Base-by-base conservation (phyloP, 352 stramenopile genomes). In the Elongisporangium prolatum region DNA sequence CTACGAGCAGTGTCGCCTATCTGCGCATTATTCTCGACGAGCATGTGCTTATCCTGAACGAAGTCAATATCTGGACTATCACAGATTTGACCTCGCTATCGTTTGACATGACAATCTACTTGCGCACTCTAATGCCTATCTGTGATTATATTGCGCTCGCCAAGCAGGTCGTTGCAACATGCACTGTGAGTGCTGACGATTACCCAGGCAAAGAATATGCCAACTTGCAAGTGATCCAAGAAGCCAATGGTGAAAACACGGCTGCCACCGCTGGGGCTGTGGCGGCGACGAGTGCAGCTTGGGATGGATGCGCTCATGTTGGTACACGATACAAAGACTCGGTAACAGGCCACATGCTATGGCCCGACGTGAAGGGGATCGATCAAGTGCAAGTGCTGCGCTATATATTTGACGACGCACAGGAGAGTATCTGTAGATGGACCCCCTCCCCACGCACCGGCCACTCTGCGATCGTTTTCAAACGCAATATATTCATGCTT, bases 401-500 rank as follows among this genome's bases (percentile, higher is more conserved):
- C 25, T 72, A 91, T 50, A 67, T 87, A 16, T 89, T 86, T 61
- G 77, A 76, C 21, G 74, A 88, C 40, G 80, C 71, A 1, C 75
- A 92, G 62, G 68, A 69, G 28, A 85, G 70, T 18, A 67, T 86
- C 13, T 97, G 86, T 65, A 67, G 72, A 54, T 86, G 80, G 75
- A 77, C 70, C 52, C 89, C 86, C 16, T 57, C 65, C 2, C 37
- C 71, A 0, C 80, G 89, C 9, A 86, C 86, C 1, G 80, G 84
- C 49, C 82, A 89, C 50, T 78, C 66, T 7, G 80, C 80, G 14
- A 65, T 77, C 0, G 71, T 90, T 21, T 96, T 97, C 59, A 72
- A 97, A 55, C 75, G 81, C 38, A 84, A 77, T 25, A 65, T 96
- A 1, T 80, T 95, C 50, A 61, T 88, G 10, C 64, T 97, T 9